A percentile compares a stretch with the other conserved stretches of the same genome.
phyloP scores from a whole-genome alignment of 768 basidiomycete species.

The Cubamyces lactineus region DNA sequence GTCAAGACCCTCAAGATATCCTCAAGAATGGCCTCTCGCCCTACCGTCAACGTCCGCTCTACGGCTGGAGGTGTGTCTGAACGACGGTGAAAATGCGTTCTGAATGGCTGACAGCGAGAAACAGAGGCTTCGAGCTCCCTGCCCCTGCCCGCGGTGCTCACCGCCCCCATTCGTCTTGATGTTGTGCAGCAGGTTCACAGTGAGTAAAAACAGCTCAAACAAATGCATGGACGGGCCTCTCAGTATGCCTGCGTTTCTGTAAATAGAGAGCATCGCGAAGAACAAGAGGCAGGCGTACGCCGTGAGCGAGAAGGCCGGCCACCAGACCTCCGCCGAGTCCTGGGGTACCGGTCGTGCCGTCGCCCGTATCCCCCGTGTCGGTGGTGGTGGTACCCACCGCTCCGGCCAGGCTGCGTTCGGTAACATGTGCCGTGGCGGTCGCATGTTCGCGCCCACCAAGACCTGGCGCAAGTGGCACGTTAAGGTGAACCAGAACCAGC shows the following conservation, averaged over 20 bases:
- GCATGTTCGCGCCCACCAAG: conserved; percentile 99
- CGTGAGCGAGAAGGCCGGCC: conserved; percentile 96
- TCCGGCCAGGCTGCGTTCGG: conserved; percentile 99
- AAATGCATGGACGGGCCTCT: background rate
- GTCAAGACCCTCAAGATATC: conserved; percentile 48
- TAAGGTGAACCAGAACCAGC: conserved; percentile 99
- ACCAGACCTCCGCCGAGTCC: conserved; percentile 98
- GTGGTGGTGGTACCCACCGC: conserved; percentile 97
- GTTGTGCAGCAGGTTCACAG: conserved; percentile 99
- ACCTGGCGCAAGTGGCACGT: conserved; percentile 99
- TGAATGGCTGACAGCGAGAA: conserved; percentile 9
- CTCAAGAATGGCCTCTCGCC: conserved; percentile 84
- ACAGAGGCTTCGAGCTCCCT: conserved; percentile 86
- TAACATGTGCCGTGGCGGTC: conserved; percentile 99
- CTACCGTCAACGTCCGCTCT: conserved; percentile 85
- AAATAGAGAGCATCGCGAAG: conserved; percentile 92
- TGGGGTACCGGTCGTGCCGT: conserved; percentile 99
- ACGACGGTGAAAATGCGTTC: background rate
- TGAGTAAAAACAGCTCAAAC: conserved; percentile 50
- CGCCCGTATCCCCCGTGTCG: conserved; percentile 99
- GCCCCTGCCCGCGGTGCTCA: conserved; percentile 93
- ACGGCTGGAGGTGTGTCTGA: conserved; percentile 64
- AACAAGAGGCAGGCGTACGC: conserved; percentile 97
- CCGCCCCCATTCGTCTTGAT: conserved; percentile 98
- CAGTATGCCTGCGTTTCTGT: background rate